A percentile compares a stretch with the other conserved stretches of the same genome.
Conservation (phyloP, 345 rosid species). For the Syzygium aqueum region DNA sequence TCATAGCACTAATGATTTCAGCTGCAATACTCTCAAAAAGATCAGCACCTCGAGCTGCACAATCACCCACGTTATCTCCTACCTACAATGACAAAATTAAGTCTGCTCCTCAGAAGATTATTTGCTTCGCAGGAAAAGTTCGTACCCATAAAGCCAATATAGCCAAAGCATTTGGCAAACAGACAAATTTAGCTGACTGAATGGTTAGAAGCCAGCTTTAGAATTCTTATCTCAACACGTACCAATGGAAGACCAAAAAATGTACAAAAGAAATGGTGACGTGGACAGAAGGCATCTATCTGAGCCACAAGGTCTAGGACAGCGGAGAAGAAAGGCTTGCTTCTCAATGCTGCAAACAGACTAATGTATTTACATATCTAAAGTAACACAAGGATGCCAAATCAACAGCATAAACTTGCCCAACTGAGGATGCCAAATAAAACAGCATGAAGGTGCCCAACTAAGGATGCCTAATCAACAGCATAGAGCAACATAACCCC, state of each 20-base stretch:
- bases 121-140: background rate
- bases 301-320: background rate
- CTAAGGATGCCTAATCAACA: background rate
- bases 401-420: background rate
- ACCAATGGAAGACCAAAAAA: background rate
- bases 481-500: background rate
- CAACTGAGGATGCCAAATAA: background rate
- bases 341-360: background rate
- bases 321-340: background rate
- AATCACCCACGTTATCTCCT: slow-evolving; percentile 99
- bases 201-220: background rate
- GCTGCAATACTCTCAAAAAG: slow-evolving; percentile 99
- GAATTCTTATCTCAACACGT: background rate
- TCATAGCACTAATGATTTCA: slow-evolving; percentile 99
- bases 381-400: background rate
- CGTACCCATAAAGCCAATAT: background rate
- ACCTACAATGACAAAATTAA: slow-evolving; percentile 34
- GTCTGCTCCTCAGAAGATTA: background rate
- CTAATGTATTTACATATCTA: background rate
- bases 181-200: background rate
- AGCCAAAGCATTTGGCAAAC: background rate
- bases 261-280: background rate
- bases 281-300: background rate
- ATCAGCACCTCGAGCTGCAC: slow-evolving; percentile 99
- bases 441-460: background rate